Base-by-base conservation (phyloP, 2,329 filamentous ascomycete genomes). In the Talaromyces marneffei region DNA sequence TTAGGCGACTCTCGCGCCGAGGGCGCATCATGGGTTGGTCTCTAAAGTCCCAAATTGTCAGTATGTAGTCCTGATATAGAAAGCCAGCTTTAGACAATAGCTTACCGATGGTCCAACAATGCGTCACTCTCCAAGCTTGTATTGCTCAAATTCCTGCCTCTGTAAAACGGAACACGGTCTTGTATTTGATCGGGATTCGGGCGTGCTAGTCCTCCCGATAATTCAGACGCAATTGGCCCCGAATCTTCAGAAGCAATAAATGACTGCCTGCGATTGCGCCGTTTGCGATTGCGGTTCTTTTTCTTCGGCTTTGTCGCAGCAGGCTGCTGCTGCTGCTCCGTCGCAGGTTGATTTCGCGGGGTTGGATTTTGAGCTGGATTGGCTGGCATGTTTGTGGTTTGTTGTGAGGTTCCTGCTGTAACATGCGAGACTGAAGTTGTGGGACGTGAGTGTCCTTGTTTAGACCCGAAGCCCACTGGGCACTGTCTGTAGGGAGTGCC, bases 51-150 rank as follows among this genome's bases (percentile, higher is more conserved):
- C 23, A 33, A 54, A 1, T 6, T 25, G 27, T 25, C 29, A 55
- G 33, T 16, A 27, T 39, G 2, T 40, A 35, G 27, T 12, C 9
- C 9, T 23, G 10, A 5, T 55, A 29, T 39, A 9, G 14, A 16
- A n/a, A 10, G n/a, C 50, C 20, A 4, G 8, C 23, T 23, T n/a
- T n/a, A 23, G 60, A 54, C 53, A 65, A 18, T 10, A 18, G 14
- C 77, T 64, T 77, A 89, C 86, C 91, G 85, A 75, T 97, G 93
- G 75, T 97, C 93, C 18, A 97, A 79, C 66, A 97, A 78, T 7
- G 85, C 87, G 71, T 96, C 88, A 73, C 92, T 97, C 67, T 97
- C 93, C 65, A 97, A 79, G 74, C 93, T 97, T 0, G 90, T 92
- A 68, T 83, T 87, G 77, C 93, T 97, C 65, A 87, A 71, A 71